A percentile compares a stretch with the other conserved stretches of the same genome.
phyloP scores from a whole-genome alignment of 306 rosid species.

The Castanopsis chinensis region DNA sequence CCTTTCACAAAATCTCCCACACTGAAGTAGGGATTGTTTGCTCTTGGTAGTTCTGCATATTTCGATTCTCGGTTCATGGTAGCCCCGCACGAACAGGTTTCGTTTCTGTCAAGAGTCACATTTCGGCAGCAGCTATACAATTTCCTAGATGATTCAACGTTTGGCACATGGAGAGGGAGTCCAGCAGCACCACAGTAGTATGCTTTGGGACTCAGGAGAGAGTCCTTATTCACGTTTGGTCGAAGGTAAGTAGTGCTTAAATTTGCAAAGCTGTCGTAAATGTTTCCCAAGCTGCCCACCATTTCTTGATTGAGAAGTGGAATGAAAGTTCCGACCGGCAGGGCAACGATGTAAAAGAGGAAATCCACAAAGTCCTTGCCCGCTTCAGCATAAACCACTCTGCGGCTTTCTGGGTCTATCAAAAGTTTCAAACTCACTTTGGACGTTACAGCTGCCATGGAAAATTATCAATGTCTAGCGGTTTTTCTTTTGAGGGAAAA shows the following conservation, averaged over 20 bases:
- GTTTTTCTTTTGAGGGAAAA: no score
- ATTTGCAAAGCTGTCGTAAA: constrained; percentile 19
- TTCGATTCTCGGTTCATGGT: background rate
- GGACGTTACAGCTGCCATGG: background rate
- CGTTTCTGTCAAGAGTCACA: no score
- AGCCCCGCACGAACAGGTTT: background rate
- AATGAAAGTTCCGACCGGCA: constrained; percentile 15
- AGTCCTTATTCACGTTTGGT: background rate
- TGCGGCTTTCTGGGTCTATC: background rate
- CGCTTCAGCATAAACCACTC: constrained; percentile 10
- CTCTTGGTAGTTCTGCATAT: background rate
- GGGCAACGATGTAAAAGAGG: constrained; percentile 9
- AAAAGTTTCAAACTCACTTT: constrained; percentile 9
- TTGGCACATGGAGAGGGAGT: background rate
- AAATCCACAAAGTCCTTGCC: constrained; percentile 16
- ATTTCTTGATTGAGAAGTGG: background rate
- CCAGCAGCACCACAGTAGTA: background rate
- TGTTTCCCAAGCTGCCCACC: constrained; percentile 9
- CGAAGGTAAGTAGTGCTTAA: background rate
- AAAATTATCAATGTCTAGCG: no score
- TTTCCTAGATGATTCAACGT: background rate
- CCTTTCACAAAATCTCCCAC: constrained; percentile 29
- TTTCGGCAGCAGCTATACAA: background rate
- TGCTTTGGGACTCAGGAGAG: background rate
- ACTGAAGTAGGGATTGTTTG: background rate